phyloP scores from a whole-genome alignment of 768 basidiomycete species.

The Mycena latifolia region DNA sequence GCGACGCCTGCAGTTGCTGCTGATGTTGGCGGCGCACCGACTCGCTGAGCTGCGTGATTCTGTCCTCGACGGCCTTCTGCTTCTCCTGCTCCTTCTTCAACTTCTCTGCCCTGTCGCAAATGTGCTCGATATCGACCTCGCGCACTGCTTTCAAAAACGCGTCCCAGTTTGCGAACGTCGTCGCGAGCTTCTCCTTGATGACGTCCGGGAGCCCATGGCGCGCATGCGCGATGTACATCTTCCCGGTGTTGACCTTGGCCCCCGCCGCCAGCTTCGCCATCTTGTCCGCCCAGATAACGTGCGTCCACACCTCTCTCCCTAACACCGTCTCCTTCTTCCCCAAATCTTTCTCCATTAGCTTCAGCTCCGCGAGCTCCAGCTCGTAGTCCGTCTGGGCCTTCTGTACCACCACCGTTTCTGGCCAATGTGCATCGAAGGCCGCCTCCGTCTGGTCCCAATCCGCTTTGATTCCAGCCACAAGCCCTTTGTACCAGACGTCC shows the following conservation, averaged over 20 bases:
- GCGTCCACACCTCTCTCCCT: not conserved
- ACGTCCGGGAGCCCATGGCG: not conserved
- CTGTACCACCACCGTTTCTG: not conserved
- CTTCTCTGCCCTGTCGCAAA: not conserved
- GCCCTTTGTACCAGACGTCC: not conserved
- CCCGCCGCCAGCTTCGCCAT: not conserved
- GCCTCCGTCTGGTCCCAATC: not conserved
- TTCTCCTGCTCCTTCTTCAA: not conserved
- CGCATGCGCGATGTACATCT: conserved; percentile 1
- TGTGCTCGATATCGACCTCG: not conserved
- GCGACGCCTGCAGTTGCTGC: not conserved
- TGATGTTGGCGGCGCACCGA: not conserved
- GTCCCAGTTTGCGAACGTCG: not conserved
- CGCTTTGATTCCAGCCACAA: not conserved
- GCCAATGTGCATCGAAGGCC: not conserved
- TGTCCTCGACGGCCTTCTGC: not conserved
- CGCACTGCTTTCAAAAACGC: conserved; percentile 3
- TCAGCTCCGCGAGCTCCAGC: not conserved
- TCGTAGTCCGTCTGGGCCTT: not conserved
- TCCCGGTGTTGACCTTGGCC: not conserved
- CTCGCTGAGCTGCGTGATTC: not conserved
- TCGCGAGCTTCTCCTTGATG: not conserved
- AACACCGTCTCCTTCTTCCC: not conserved
- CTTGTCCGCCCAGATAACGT: not conserved
- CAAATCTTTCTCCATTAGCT: conserved; percentile 1